Percentiles rank a stretch among this genome's conserved stretches.
phyloP scores from a whole-genome alignment of 148 eudicot genomes.

The Diospyros kaki region DNA sequence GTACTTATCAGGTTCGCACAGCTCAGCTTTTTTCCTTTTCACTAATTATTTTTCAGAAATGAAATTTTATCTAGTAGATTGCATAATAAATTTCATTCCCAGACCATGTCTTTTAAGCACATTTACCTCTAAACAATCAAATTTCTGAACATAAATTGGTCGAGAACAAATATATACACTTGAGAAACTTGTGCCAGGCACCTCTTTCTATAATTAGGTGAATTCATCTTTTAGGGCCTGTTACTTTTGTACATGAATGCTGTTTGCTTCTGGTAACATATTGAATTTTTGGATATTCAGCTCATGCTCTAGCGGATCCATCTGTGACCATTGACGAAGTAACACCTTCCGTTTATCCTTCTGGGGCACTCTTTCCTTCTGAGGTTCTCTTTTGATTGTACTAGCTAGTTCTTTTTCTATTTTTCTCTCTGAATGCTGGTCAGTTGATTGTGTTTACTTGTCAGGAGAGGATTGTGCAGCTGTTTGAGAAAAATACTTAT shows the following conservation, averaged over 20 bases:
- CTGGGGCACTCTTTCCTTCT: slow-evolving; percentile 75
- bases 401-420: background rate
- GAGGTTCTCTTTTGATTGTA: slow-evolving; percentile 52
- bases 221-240: background rate
- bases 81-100: background rate
- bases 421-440: slow-evolving; percentile 28
- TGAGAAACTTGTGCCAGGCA: background rate
- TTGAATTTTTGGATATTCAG: slow-evolving; percentile 35
- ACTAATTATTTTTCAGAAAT: background rate
- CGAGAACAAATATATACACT: background rate
- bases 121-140: background rate
- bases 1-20: slow-evolving; percentile 67
- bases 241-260: background rate
- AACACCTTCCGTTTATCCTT: slow-evolving; percentile 62
- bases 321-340: slow-evolving; percentile 89
- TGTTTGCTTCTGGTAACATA: slow-evolving; percentile 18
- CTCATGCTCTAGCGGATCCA: slow-evolving; percentile 86
- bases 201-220: background rate
- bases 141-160: background rate
- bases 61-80: background rate
- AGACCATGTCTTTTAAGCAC: background rate
- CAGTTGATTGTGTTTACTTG: slow-evolving; percentile 57
- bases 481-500: slow-evolving; percentile 95
- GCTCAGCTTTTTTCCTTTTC: slow-evolving; percentile 16
- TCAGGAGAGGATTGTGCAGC: slow-evolving; percentile 85